A percentile compares a stretch with the other conserved stretches of the same genome.
phyloP scores from a whole-genome alignment of 106 monocot species.

The Xerophyta viscosa region DNA sequence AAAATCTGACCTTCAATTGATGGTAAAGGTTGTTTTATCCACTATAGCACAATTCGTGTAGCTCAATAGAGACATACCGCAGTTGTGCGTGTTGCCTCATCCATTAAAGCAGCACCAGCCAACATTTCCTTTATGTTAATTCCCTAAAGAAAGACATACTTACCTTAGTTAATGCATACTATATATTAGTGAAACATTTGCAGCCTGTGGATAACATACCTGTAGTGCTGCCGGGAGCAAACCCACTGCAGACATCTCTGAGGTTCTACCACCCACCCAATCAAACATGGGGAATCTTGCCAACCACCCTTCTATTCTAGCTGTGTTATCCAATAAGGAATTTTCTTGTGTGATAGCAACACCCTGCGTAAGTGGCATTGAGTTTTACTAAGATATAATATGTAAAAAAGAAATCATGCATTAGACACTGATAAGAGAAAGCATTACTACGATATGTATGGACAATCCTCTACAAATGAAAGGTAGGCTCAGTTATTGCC shows the following conservation, averaged over 20 bases:
- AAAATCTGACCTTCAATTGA: too few species aligned
- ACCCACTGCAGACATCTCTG: constrained; percentile 98
- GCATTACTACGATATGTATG: too few species aligned
- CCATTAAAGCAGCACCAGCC: constrained; percentile 90
- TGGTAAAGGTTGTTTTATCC: too few species aligned
- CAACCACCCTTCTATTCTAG: constrained; percentile 97
- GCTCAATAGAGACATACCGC: constrained; percentile 42
- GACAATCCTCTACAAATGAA: too few species aligned
- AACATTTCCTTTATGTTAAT: constrained; percentile 97
- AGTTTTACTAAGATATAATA: neutral
- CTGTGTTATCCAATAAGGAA: constrained; percentile 92
- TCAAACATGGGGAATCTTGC: constrained; percentile 99
- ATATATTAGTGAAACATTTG: neutral
- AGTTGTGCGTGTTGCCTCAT: constrained; percentile 69
- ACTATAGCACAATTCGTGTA: too few species aligned
- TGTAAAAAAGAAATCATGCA: too few species aligned
- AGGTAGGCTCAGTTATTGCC: too few species aligned
- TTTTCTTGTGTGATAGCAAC: constrained; percentile 97
- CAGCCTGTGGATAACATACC: constrained; percentile 16
- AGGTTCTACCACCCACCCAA: constrained; percentile 99
- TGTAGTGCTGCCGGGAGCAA: constrained; percentile 95
- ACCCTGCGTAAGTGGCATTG: constrained; percentile 43
- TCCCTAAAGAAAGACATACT: constrained; percentile 27
- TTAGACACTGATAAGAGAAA: too few species aligned
- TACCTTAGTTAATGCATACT: constrained; percentile 1